Base-by-base conservation (phyloP, 768 basidiomycete species). In the Leccinum uliginosum region DNA sequence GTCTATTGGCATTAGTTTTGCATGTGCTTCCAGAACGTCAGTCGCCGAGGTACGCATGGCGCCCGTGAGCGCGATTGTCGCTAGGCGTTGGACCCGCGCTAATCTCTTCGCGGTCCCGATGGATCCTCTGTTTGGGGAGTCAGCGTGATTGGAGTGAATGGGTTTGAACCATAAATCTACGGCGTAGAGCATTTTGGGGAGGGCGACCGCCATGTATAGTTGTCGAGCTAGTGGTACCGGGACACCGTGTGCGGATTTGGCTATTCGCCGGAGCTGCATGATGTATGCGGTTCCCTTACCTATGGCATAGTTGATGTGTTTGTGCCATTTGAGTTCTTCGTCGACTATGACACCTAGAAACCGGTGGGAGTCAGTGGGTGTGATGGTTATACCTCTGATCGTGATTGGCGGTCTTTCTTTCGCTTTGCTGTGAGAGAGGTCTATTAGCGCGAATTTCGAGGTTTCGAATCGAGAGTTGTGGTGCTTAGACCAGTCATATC, bases 361-460 rank as follows among this genome's bases (percentile, higher is more conserved):
- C 4, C 23, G 8, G 8, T 56, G 55, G 0, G 43, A 1, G 12
- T 51, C 3, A 0, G n/a, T 10, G 1, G 24, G 44, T 11, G 14
- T 26, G 2, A 56, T 45, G 11, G 15, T 46, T 0, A 12, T 14
- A 1, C 21, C n/a, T 3, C n/a, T 7, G 0, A 56, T 44, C 10
- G 1, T 8, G 3, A 56, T 9, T 4, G 50, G 10, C 34, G 55
- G 3, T 29, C 26, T 14, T 0, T 26, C 34, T 23, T 56, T 56
- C 0, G 1, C 1, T 29, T 6, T 35, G 10, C 8, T 56, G 6
- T 1, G 5, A 2, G 46, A 56, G 35, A 59, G 58, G 52, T 65
- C 60, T 0, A 70, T 58, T 3, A 69, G 58, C 1, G 59, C 49
- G 3, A 67, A 67, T 35, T 69, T 70, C 0, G 29, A 46, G 0